Evolutionary conservation across 2,329 filamentous ascomycete species (phyloP).

Genomic region (Podosphaera xanthii): DNA sequence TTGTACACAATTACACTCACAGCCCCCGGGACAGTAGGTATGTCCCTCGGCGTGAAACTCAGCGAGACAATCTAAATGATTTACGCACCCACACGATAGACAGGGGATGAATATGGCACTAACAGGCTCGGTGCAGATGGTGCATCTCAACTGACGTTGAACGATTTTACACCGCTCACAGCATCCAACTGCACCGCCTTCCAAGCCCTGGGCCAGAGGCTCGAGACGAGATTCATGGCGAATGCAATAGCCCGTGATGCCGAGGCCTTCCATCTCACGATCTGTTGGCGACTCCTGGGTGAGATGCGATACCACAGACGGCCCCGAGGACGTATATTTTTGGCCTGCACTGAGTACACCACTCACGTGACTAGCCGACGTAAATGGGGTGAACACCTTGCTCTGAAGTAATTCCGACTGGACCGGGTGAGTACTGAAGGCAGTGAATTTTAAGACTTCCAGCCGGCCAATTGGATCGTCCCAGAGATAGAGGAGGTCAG

Average conservation of each 20-base stretch:
- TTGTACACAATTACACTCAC: conserved; percentile 38
- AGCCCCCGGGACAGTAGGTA: conserved; percentile 35
- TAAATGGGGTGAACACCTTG: neutral
- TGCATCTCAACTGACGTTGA: conserved; percentile 35
- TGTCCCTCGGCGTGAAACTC: conserved; percentile 18
- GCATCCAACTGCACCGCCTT: conserved; percentile 24
- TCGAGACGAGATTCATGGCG: conserved; percentile 39
- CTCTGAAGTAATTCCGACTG: neutral
- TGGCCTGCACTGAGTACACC: too few relatives aligned
- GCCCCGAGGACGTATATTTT: too few relatives aligned
- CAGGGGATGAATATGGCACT: conserved; percentile 37
- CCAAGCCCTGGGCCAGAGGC: conserved; percentile 22
- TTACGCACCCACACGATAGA: conserved; percentile 37
- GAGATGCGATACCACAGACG: neutral
- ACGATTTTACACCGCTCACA: conserved; percentile 27
- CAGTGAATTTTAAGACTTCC: conserved; percentile 48
- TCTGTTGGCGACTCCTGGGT: neutral
- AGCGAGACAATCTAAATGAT: conserved; percentile 29
- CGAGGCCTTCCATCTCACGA: conserved; percentile 24
- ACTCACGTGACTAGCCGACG: neutral
- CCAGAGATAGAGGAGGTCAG: conserved; percentile 48
- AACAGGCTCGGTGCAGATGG: conserved; percentile 38
- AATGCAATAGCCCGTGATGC: conserved; percentile 38
- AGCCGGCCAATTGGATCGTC: conserved; percentile 35
- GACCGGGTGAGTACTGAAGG: neutral